These are phyloP conservation scores for Eurotiales sp. DNA, from an alignment of 2,329 filamentous ascomycete species.

Conservation along the genomic window DNA sequence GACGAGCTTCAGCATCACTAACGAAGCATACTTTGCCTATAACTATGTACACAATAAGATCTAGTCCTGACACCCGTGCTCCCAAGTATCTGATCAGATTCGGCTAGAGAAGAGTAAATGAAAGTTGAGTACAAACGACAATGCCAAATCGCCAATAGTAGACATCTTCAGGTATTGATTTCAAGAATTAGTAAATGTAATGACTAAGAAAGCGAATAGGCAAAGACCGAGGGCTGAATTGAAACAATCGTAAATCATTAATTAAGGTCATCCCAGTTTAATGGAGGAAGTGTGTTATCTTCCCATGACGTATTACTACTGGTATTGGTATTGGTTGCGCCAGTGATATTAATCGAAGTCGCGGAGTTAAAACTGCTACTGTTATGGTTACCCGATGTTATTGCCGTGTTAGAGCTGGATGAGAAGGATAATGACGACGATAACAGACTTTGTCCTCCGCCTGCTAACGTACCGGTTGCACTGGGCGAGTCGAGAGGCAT, in stretches of 20 bases:
- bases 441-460: background rate
- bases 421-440: conserved; percentile 3
- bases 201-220: background rate
- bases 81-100: too few relatives aligned
- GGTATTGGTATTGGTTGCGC: background rate
- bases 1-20: background rate
- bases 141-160: too few relatives aligned
- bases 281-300: conserved; percentile 38
- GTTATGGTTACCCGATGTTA: background rate
- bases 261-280: conserved; percentile 39
- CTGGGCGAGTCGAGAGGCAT: conserved; percentile 7
- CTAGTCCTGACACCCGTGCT: too few relatives aligned
- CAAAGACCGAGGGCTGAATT: background rate
- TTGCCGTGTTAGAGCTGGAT: background rate
- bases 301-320: conserved; percentile 24
- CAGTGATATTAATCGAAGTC: conserved; percentile 1
- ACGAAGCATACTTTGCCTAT: background rate
- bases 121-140: too few relatives aligned
- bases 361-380: conserved; percentile 5
- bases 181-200: background rate
- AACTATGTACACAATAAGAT: background rate
- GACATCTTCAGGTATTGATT: too few relatives aligned
- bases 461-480: background rate
- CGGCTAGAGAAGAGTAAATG: too few relatives aligned
- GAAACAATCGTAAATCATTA: background rate